A percentile compares a stretch with the other conserved stretches of the same genome.
Conservation (phyloP, 2,329 filamentous ascomycete species). For the Fusarium caatingaense region DNA sequence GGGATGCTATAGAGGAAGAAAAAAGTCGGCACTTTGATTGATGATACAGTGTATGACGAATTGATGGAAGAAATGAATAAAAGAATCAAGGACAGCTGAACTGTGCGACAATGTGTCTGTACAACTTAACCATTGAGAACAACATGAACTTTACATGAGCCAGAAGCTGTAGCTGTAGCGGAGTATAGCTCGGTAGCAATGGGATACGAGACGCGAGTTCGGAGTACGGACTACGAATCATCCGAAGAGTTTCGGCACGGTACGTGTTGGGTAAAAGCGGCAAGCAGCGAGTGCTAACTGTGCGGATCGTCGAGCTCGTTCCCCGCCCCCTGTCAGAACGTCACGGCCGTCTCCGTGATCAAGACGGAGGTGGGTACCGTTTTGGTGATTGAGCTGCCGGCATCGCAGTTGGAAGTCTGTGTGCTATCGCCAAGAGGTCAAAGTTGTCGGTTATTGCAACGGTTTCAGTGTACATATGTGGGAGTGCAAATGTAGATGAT, state of each 20-base stretch:
- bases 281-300: slow-evolving; percentile 10
- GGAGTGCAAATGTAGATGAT: neutral
- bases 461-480: neutral
- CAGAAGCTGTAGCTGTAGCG: neutral
- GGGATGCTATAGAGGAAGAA: slow-evolving; percentile 34
- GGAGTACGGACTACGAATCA: slow-evolving; percentile 3
- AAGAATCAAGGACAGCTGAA: slow-evolving; percentile 6
- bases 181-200: neutral
- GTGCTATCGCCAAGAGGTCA: neutral
- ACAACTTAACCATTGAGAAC: neutral
- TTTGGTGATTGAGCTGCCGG: slow-evolving; percentile 29
- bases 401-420: slow-evolving; percentile 3
- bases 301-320: slow-evolving; percentile 17
- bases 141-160: neutral
- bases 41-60: slow-evolving; percentile 30
- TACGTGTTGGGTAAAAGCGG: slow-evolving; percentile 11
- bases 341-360: slow-evolving; percentile 33
- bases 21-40: slow-evolving; percentile 26
- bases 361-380: slow-evolving; percentile 38
- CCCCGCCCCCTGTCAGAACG: slow-evolving; percentile 31
- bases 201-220: neutral
- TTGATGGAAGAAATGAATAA: slow-evolving; percentile 9
- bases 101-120: too few relatives aligned
- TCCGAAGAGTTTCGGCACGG: slow-evolving; percentile 1
- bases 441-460: neutral